These are phyloP conservation scores for Amanita polypyramis DNA, from an alignment of 768 basidiomycete species.

Conservation along the genomic window DNA sequence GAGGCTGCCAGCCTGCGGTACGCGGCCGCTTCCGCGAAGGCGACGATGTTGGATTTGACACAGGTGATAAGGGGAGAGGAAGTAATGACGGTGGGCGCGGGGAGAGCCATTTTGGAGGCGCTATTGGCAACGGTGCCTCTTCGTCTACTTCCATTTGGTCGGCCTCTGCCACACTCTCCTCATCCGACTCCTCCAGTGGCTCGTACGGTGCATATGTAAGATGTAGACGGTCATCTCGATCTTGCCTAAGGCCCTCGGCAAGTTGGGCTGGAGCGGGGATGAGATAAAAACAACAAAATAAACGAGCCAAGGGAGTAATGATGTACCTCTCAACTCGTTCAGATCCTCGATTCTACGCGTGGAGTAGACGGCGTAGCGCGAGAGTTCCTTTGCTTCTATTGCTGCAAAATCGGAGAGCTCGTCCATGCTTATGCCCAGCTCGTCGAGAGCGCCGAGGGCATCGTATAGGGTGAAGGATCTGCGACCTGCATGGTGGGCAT, in stretches of 20 bases:
- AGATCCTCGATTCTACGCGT: constrained; percentile 62
- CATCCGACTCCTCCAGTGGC: constrained; percentile 19
- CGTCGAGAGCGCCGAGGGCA: constrained; percentile 56
- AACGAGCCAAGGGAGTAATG: constrained; percentile 13
- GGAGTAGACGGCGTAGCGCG: constrained; percentile 55
- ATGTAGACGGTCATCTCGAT: constrained; percentile 44
- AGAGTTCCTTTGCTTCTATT: constrained; percentile 61
- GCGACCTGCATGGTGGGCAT: constrained; percentile 69
- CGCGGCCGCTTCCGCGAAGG: constrained; percentile 50
- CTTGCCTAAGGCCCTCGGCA: constrained; percentile 42
- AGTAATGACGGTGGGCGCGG: constrained; percentile 20
- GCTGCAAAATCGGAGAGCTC: constrained; percentile 59
- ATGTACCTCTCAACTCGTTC: constrained; percentile 61
- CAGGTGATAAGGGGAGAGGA: constrained; percentile 40
- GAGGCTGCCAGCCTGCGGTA: constrained; percentile 46
- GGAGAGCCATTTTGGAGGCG: constrained; percentile 13
- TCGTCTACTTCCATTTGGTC: constrained; percentile 27
- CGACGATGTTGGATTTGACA: constrained; percentile 42
- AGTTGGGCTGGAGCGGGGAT: constrained; percentile 40
- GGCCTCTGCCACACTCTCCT: constrained; percentile 19
- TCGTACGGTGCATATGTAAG: constrained; percentile 34
- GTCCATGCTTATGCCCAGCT: constrained; percentile 60
- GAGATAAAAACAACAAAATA: constrained; percentile 16
- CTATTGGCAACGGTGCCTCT: constrained; percentile 9
- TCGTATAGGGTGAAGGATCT: constrained; percentile 46